Conservation (phyloP, 169 alveolate genomes). For the Plasmodium reichenowi region DNA sequence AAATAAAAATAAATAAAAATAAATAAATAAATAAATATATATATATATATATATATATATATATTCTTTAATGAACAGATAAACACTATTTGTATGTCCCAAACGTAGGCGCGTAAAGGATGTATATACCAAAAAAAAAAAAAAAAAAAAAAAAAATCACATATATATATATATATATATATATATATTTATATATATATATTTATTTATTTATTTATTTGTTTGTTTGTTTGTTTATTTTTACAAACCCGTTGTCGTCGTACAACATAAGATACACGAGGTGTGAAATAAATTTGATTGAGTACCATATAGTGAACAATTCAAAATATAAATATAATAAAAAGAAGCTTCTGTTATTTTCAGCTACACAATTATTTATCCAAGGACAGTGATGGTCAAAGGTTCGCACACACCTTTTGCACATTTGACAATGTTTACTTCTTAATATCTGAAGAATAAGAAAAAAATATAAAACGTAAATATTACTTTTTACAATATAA, state of each 20-base stretch:
- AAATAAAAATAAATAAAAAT: neutral
- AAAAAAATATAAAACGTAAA: neutral
- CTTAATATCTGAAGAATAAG: conserved; percentile 20
- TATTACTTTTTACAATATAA: too few species aligned
- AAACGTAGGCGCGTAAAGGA: neutral
- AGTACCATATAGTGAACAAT: conserved; percentile 9
- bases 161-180: neutral
- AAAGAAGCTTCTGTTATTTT: conserved; percentile 30
- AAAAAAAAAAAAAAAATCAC: neutral
- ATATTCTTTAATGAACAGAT: too few species aligned
- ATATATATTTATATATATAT: neutral
- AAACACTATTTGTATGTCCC: too few species aligned
- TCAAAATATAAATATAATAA: conserved; percentile 39
- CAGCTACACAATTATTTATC: conserved; percentile 69
- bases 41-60: neutral
- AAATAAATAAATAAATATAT: neutral
- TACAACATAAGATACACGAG: neutral
- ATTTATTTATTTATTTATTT: neutral
- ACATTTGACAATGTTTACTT: conserved; percentile 32
- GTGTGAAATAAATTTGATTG: neutral
- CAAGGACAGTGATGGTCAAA: conserved; percentile 66
- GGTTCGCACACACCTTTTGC: conserved; percentile 36
- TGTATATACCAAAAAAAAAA: neutral
- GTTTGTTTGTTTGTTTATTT: neutral
- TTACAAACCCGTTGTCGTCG: conserved; percentile 20